Evolutionary conservation across 2,329 filamentous ascomycete species (phyloP).

Genomic region (Fusarium sacchari): DNA sequence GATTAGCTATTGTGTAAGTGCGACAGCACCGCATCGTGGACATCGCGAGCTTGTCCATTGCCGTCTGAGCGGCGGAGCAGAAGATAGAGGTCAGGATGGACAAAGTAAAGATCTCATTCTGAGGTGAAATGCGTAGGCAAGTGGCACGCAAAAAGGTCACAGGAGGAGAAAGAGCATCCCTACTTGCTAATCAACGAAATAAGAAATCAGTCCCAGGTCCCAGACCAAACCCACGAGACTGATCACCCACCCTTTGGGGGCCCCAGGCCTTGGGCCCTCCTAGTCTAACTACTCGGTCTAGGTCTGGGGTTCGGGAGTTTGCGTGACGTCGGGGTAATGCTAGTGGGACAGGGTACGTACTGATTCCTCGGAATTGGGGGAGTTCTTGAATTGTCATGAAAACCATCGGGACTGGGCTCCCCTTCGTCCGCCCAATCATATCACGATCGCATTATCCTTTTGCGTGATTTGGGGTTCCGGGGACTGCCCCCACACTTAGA

Average conservation of each 20-base stretch:
- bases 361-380: constrained; percentile 26
- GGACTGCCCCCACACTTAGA: constrained; percentile 39
- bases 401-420: constrained; percentile 21
- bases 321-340: constrained; percentile 36
- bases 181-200: background rate
- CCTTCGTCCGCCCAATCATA: constrained; percentile 29
- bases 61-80: constrained; percentile 40
- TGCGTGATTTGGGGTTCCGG: constrained; percentile 11
- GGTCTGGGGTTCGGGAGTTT: constrained; percentile 37
- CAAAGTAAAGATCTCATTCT: constrained; percentile 34
- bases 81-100: constrained; percentile 35
- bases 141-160: background rate
- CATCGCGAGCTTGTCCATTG: constrained; percentile 47
- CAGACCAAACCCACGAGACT: constrained; percentile 16
- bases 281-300: constrained; percentile 17
- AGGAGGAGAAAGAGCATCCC: background rate
- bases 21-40: constrained; percentile 43
- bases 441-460: constrained; percentile 19
- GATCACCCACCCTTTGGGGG: constrained; percentile 27
- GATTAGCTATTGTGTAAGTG: constrained; percentile 24
- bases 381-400: constrained; percentile 4
- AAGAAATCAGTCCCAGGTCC: background rate
- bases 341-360: constrained; percentile 19
- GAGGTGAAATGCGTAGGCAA: constrained; percentile 8
- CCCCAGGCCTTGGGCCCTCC: background rate